Evolutionary conservation across 1,284 basidiomycete species (phyloP).

Genomic region (Moniliophthora roreri): DNA sequence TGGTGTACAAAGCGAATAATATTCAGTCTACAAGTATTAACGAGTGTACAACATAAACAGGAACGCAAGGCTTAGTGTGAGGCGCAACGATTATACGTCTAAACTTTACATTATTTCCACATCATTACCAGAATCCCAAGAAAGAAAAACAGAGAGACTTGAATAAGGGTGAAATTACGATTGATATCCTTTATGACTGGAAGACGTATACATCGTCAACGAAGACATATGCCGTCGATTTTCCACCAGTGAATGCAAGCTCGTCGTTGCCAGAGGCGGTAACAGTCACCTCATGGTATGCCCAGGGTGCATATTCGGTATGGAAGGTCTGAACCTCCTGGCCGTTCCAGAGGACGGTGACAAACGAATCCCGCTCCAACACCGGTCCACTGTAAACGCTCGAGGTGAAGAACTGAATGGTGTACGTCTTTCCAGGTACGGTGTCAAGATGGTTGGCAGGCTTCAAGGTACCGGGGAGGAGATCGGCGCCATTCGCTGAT

Average conservation of each 20-base stretch:
- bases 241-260: not conserved
- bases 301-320: not conserved
- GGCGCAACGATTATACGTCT: too few relatives aligned
- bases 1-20: too few relatives aligned
- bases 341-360: conserved; percentile 19
- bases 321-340: not conserved
- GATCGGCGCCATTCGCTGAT: conserved; percentile 23
- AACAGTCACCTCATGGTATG: not conserved
- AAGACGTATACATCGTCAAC: not conserved
- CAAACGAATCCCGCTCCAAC: conserved; percentile 22
- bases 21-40: too few relatives aligned
- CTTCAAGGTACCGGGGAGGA: conserved; percentile 25
- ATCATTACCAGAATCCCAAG: too few relatives aligned
- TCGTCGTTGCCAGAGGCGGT: not conserved
- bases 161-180: too few relatives aligned
- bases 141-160: too few relatives aligned
- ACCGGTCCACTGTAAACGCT: conserved; percentile 22
- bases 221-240: not conserved
- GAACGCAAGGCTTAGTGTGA: too few relatives aligned
- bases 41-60: too few relatives aligned
- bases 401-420: conserved; percentile 26
- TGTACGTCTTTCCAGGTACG: conserved; percentile 22
- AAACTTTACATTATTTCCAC: too few relatives aligned
- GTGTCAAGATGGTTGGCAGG: conserved; percentile 23
- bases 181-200: not conserved